Percentiles rank a stretch among this genome's conserved stretches.
Evolutionary conservation across 1,284 basidiomycete genomes (phyloP).

Genomic region (Takashimella tepidaria): DNA sequence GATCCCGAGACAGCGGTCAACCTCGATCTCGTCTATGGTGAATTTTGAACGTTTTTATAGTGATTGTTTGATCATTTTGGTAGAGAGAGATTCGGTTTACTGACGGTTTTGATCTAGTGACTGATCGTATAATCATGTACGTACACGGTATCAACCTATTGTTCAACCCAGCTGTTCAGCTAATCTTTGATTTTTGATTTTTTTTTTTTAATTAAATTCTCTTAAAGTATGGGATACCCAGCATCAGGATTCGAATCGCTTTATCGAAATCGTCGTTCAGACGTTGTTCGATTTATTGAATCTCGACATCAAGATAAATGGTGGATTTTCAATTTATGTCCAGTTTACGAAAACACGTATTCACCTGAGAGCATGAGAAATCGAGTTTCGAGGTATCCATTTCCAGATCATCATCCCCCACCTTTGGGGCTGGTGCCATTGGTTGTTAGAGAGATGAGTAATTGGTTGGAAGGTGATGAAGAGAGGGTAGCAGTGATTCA

Average conservation of each 20-base stretch:
- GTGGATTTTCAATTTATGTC: constrained; percentile 82
- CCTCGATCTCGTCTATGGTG: constrained; percentile 76
- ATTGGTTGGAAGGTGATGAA: constrained; percentile 66
- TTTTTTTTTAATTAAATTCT: neutral
- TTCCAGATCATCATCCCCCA: constrained; percentile 82
- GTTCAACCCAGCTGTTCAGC: too few species aligned
- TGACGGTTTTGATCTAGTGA: constrained; percentile 24
- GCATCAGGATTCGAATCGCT: constrained; percentile 71
- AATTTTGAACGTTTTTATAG: constrained; percentile 35
- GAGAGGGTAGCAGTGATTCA: constrained; percentile 76
- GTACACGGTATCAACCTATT: too few species aligned
- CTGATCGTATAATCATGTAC: constrained; percentile 60
- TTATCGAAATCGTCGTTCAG: constrained; percentile 73
- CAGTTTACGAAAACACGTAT: constrained; percentile 54
- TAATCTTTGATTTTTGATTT: neutral
- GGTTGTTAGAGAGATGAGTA: constrained; percentile 67
- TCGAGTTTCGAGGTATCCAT: constrained; percentile 75
- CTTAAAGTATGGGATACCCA: constrained; percentile 60
- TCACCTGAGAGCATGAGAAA: constrained; percentile 48
- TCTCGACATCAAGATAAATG: constrained; percentile 68
- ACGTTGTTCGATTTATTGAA: constrained; percentile 72
- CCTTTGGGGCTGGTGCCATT: constrained; percentile 74
- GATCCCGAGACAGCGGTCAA: constrained; percentile 65
- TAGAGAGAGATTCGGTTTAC: constrained; percentile 1
- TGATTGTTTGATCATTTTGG: too few species aligned